These are phyloP conservation scores for Candida sojae DNA, from an alignment of 1,139 yeast genomes.

Conservation along the genomic window DNA sequence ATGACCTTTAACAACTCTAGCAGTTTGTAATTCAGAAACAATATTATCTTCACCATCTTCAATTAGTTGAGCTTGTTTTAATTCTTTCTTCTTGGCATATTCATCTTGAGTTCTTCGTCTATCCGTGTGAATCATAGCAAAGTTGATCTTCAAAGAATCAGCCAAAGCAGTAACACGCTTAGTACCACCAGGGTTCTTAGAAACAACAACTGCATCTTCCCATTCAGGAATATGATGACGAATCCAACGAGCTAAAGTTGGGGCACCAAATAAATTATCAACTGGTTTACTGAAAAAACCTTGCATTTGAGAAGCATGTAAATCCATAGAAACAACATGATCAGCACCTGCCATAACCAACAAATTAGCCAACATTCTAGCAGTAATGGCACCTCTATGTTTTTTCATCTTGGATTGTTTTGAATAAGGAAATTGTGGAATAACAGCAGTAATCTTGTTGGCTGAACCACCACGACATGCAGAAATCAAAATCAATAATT, in stretches of 20 bases:
- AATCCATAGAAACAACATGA: slow-evolving; percentile 96
- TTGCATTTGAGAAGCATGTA: slow-evolving; percentile 99
- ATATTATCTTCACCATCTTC: slow-evolving; percentile 54
- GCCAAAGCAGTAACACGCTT: slow-evolving; percentile 97
- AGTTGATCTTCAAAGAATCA: slow-evolving; percentile 90
- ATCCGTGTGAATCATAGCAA: slow-evolving; percentile 99
- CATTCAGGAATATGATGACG: slow-evolving; percentile 85
- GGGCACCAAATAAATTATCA: slow-evolving; percentile 94
- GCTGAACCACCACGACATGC: slow-evolving; percentile 99
- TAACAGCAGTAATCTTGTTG: slow-evolving; percentile 92
- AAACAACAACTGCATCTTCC: slow-evolving; percentile 80
- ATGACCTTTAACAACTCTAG: slow-evolving; percentile 94
- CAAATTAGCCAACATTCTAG: slow-evolving; percentile 96
- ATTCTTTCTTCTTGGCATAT: slow-evolving; percentile 45
- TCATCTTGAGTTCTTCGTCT: slow-evolving; percentile 86
- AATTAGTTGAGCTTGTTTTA: slow-evolving; percentile 23
- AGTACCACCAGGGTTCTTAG: slow-evolving; percentile 98
- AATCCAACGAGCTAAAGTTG: slow-evolving; percentile 96
- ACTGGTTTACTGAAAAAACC: slow-evolving; percentile 98
- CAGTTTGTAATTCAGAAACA: slow-evolving; percentile 89
- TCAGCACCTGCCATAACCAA: slow-evolving; percentile 99
- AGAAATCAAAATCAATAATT: slow-evolving; percentile 83
- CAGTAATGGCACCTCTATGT: slow-evolving; percentile 98
- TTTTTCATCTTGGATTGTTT: slow-evolving; percentile 98
- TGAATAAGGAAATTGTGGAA: slow-evolving; percentile 97